phyloP scores from a whole-genome alignment of 176 grass and related monocot genomes.

The Cymbopogon citratus region DNA sequence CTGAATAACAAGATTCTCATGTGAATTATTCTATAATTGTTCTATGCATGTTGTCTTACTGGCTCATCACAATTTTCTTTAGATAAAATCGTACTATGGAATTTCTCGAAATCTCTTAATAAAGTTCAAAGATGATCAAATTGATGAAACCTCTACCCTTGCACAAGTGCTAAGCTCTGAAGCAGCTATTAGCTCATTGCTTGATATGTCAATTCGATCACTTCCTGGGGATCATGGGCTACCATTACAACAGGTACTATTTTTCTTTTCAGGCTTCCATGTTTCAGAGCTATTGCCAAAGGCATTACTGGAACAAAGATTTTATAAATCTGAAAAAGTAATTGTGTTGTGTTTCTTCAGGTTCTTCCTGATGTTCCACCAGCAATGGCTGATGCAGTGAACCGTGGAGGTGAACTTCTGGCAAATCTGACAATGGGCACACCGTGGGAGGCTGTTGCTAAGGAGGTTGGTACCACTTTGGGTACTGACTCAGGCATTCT shows the following conservation, averaged over 20 bases:
- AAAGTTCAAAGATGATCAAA: slow-evolving; percentile 94
- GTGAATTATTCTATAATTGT: background rate
- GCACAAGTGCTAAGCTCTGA: slow-evolving; percentile 82
- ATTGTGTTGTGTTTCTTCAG: slow-evolving; percentile 38
- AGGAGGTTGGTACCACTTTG: slow-evolving; percentile 68
- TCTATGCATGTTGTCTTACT: slow-evolving; percentile 2
- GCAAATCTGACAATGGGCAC: slow-evolving; percentile 74
- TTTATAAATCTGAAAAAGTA: background rate
- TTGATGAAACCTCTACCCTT: slow-evolving; percentile 82
- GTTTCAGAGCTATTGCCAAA: background rate
- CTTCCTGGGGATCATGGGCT: slow-evolving; percentile 87
- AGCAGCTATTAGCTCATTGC: slow-evolving; percentile 76
- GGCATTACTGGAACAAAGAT: background rate
- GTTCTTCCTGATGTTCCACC: slow-evolving; percentile 87
- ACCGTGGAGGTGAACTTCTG: slow-evolving; percentile 75
- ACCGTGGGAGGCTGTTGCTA: slow-evolving; percentile 84
- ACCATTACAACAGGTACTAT: slow-evolving; percentile 78
- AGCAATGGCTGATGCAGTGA: slow-evolving; percentile 88
- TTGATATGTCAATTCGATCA: slow-evolving; percentile 89
- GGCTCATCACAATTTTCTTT: background rate
- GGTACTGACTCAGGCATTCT: slow-evolving; percentile 62
- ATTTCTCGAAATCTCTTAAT: slow-evolving; percentile 87
- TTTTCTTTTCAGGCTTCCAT: background rate
- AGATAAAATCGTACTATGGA: slow-evolving; percentile 97
- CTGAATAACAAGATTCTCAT: background rate